Evolutionary conservation across 805 yeast species (phyloP).

Genomic region (Hanseniaspora meyeri): DNA sequence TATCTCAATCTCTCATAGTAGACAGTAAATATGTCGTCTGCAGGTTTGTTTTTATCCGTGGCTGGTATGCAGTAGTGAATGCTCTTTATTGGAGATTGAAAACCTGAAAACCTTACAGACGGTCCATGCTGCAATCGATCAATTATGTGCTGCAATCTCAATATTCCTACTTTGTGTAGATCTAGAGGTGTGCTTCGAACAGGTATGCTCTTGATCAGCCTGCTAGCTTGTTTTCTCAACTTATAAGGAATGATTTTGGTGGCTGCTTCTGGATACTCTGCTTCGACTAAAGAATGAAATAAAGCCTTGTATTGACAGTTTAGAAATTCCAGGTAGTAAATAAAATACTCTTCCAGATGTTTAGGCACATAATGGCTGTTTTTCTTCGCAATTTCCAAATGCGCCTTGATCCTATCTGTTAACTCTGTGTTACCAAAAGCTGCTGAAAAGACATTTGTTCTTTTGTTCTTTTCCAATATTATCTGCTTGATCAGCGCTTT

Average conservation of each 20-base stretch:
- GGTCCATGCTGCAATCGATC: constrained; percentile 7
- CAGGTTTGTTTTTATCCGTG: not conserved
- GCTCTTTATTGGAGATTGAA: not conserved
- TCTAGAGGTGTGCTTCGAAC: not conserved
- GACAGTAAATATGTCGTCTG: not conserved
- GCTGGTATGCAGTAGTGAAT: not conserved
- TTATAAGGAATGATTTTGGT: not conserved
- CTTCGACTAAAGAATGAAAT: not conserved
- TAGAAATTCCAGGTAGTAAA: not conserved
- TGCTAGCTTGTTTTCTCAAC: not conserved
- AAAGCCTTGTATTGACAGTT: not conserved
- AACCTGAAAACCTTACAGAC: not conserved
- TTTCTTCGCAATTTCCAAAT: not conserved
- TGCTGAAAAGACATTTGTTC: not conserved
- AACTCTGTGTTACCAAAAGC: not conserved
- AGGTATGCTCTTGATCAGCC: not conserved
- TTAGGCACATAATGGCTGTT: not conserved
- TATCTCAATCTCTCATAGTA: not conserved
- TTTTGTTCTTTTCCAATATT: constrained; percentile 1
- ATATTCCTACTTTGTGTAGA: constrained; percentile 1
- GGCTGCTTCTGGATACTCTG: not conserved
- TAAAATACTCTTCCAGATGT: not conserved
- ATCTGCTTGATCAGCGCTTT: not conserved
- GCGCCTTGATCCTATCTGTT: not conserved
- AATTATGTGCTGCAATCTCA: not conserved